Evolutionary conservation across 257 asterid genomes (phyloP).

Genomic region (Parsonsia alboflavescens): DNA sequence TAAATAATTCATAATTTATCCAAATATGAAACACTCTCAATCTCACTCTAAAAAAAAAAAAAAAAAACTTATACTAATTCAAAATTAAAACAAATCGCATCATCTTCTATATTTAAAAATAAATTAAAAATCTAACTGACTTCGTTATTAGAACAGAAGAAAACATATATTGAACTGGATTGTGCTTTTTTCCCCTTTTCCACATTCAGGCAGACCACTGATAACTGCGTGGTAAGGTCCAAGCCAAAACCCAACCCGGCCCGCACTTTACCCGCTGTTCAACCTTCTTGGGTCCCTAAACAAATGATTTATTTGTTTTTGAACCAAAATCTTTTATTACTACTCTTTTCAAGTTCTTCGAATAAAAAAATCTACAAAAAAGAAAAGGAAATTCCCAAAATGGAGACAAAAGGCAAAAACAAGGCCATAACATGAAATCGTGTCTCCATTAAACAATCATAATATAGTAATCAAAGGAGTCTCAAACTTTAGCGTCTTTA

Average conservation of each 20-base stretch:
- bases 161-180: too few species aligned
- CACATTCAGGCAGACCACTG: too few species aligned
- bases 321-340: not conserved
- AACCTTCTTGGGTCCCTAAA: not conserved
- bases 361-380: not conserved
- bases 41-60: too few species aligned
- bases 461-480: conserved; percentile 7
- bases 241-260: not conserved
- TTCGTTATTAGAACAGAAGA: too few species aligned
- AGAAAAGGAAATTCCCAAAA: conserved; percentile 7
- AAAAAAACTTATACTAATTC: too few species aligned
- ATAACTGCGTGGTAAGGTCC: not conserved
- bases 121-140: too few species aligned
- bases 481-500: conserved; percentile 15
- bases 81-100: too few species aligned
- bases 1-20: too few species aligned
- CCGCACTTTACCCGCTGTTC: not conserved
- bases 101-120: too few species aligned
- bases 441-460: conserved; percentile 21
- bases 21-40: too few species aligned
- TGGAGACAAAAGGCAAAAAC: conserved; percentile 26
- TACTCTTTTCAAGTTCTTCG: not conserved
- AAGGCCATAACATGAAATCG: conserved; percentile 12
- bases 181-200: too few species aligned
- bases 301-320: not conserved